phyloP scores from a whole-genome alignment of 2,329 filamentous ascomycete species.

The Aureobasidium lini region DNA sequence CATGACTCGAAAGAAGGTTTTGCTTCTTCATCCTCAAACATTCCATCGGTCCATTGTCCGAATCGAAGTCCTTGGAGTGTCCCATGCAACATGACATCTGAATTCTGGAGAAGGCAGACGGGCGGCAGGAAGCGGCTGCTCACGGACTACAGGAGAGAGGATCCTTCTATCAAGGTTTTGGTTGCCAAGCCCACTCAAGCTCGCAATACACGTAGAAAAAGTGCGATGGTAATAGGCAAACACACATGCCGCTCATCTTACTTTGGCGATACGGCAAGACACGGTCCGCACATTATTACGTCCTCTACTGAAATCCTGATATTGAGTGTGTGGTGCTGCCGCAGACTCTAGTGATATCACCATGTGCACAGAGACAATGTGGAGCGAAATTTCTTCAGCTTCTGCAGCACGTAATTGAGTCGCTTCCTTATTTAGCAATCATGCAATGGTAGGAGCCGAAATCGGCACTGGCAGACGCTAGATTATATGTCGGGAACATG shows the following conservation, averaged over 20 bases:
- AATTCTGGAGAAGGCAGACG: neutral
- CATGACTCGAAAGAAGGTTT: slow-evolving; percentile 3
- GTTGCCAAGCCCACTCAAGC: neutral
- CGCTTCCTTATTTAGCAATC: neutral
- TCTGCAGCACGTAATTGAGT: neutral
- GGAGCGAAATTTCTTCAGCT: neutral
- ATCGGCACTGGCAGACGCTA: neutral
- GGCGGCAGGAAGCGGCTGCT: neutral
- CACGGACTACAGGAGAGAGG: neutral
- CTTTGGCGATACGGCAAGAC: neutral
- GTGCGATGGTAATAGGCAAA: neutral
- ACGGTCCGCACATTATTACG: too few relatives aligned
- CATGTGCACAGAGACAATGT: neutral
- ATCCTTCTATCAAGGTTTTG: neutral
- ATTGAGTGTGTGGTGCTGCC: neutral
- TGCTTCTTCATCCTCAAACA: neutral
- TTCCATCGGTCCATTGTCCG: slow-evolving; percentile 1
- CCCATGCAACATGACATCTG: slow-evolving; percentile 5
- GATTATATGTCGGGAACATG: neutral
- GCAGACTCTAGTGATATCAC: neutral
- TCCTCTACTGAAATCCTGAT: too few relatives aligned
- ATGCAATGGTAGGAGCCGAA: neutral
- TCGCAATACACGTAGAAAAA: neutral
- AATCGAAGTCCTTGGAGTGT: neutral
- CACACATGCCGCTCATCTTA: neutral